Conservation (phyloP, 2,329 filamentous ascomycete genomes). For the Zelopaecilomyces penicillatus region DNA sequence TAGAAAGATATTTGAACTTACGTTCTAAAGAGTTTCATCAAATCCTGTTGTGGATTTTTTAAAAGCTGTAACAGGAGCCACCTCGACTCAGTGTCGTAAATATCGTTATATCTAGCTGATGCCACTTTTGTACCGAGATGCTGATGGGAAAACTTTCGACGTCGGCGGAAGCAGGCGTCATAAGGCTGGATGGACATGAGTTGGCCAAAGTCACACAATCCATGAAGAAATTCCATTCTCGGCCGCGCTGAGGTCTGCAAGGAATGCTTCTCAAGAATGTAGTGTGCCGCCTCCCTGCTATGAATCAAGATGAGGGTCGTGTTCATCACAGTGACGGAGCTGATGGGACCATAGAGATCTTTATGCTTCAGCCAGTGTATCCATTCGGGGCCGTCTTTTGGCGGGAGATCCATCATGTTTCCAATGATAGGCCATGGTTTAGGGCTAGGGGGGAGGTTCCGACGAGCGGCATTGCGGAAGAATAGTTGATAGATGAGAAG, state of each 20-base stretch:
- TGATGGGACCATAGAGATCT: slow-evolving; percentile 19
- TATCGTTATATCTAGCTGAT: neutral
- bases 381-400: slow-evolving; percentile 19
- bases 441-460: slow-evolving; percentile 16
- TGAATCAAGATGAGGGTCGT: slow-evolving; percentile 31
- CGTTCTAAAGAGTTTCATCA: slow-evolving; percentile 1
- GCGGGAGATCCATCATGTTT: slow-evolving; percentile 36
- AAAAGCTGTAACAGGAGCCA: neutral
- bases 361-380: slow-evolving; percentile 26
- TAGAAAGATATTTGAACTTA: neutral
- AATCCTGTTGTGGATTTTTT: neutral
- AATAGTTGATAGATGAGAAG: too few relatives aligned
- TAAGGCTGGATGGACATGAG: neutral
- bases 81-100: slow-evolving; percentile 1
- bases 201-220: neutral
- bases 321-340: slow-evolving; percentile 14
- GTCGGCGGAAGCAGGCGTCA: neutral
- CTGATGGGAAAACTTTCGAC: neutral
- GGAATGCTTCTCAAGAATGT: slow-evolving; percentile 26
- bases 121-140: neutral
- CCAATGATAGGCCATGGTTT: slow-evolving; percentile 32
- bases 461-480: too few relatives aligned
- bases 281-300: slow-evolving; percentile 23
- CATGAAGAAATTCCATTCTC: neutral
- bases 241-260: slow-evolving; percentile 14